These are phyloP conservation scores for Ophiobolus disseminans DNA, from an alignment of 2,329 filamentous ascomycete species.

Conservation along the genomic window DNA sequence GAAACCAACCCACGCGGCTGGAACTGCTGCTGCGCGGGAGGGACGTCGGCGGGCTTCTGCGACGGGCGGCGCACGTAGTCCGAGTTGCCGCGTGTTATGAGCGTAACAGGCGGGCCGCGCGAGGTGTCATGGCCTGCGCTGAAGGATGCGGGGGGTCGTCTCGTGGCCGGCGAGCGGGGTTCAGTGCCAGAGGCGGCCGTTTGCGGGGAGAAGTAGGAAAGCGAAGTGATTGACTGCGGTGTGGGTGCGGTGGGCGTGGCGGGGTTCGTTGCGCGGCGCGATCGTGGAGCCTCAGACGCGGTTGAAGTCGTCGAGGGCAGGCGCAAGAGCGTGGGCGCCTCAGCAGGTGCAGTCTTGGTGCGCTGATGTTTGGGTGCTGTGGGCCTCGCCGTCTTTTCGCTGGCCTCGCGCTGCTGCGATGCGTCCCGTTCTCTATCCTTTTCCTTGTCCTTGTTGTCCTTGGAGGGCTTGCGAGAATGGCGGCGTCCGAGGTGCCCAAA, in stretches of 20 bases:
- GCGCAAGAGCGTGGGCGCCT: conserved; percentile 37
- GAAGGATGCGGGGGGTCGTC: conserved; percentile 56
- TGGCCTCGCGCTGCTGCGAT: conserved; percentile 13
- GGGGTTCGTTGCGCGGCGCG: conserved; percentile 35
- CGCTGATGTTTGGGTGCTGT: conserved; percentile 34
- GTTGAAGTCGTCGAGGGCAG: conserved; percentile 37
- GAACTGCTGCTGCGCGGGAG: conserved; percentile 39
- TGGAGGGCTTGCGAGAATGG: conserved; percentile 24
- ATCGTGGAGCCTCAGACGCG: conserved; percentile 30
- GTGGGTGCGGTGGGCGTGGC: conserved; percentile 34
- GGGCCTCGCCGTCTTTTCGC: not conserved
- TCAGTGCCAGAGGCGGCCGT: conserved; percentile 36
- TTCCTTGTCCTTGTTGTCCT: no score
- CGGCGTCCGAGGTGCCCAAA: no score
- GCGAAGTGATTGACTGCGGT: conserved; percentile 25
- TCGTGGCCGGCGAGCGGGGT: conserved; percentile 38
- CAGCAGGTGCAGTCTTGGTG: conserved; percentile 33
- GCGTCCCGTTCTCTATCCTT: no score
- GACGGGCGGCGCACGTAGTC: conserved; percentile 41
- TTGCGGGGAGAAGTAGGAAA: conserved; percentile 45
- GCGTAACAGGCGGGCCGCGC: conserved; percentile 59
- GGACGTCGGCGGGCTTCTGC: conserved; percentile 37
- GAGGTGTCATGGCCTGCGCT: conserved; percentile 60
- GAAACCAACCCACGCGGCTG: conserved; percentile 30
- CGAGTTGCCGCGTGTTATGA: conserved; percentile 53